Evolutionary conservation across 1,284 basidiomycete genomes (phyloP).

Genomic region (Bondarzewia mesenterica): DNA sequence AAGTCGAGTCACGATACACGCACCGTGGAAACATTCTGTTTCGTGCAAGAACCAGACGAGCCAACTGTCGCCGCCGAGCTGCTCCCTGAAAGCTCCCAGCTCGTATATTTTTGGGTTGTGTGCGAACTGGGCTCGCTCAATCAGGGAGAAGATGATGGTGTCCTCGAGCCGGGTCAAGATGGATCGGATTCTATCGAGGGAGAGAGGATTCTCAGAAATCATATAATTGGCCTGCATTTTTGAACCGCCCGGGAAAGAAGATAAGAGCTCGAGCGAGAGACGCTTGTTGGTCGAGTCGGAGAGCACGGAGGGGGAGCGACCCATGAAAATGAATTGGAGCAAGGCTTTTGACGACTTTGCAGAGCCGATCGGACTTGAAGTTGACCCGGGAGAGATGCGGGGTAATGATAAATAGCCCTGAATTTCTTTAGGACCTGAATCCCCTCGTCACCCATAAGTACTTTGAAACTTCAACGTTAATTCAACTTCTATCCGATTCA

Average conservation of each 20-base stretch:
- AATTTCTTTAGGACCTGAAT: too few relatives aligned
- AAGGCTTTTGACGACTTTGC: too few relatives aligned
- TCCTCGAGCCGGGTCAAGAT: conserved; percentile 91
- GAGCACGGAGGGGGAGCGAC: too few relatives aligned
- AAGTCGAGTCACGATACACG: conserved; percentile 18
- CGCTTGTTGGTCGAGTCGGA: too few relatives aligned
- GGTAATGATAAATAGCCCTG: too few relatives aligned
- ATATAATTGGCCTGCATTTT: conserved; percentile 67
- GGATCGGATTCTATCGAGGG: conserved; percentile 78
- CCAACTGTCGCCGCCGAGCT: conserved; percentile 77
- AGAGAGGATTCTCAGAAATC: conserved; percentile 68
- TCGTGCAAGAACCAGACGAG: conserved; percentile 97
- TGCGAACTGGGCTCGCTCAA: conserved; percentile 96
- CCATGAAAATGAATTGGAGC: too few relatives aligned
- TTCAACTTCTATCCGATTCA: too few relatives aligned
- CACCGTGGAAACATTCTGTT: conserved; percentile 91
- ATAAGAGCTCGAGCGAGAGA: too few relatives aligned
- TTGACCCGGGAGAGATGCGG: too few relatives aligned
- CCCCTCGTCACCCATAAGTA: too few relatives aligned
- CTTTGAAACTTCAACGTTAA: too few relatives aligned
- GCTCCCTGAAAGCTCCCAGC: conserved; percentile 70
- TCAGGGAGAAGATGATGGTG: conserved; percentile 95
- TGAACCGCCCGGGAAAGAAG: conserved; percentile 8
- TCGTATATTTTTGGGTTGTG: conserved; percentile 91
- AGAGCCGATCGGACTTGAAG: too few relatives aligned